These are phyloP conservation scores for Lactuca saligna DNA, from an alignment of 129 eudicot genomes.

Conservation along the genomic window DNA sequence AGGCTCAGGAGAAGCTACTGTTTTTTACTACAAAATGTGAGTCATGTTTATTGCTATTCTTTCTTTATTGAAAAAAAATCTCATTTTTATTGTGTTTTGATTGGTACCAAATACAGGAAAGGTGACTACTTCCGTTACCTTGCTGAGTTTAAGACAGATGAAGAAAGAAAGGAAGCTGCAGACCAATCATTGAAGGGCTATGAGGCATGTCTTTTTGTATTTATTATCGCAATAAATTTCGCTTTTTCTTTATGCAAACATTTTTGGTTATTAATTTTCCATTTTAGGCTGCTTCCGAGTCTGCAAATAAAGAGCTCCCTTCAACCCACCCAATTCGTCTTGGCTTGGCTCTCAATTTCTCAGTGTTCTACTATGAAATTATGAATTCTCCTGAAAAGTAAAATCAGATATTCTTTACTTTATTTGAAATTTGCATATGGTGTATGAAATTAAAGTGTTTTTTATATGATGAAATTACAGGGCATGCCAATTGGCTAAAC, in stretches of 20 bases:
- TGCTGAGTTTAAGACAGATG: slow-evolving; percentile 90
- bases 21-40: slow-evolving; percentile 92
- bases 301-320: slow-evolving; percentile 86
- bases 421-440: slow-evolving; percentile 6
- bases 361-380: slow-evolving; percentile 95
- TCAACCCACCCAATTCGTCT: slow-evolving; percentile 99
- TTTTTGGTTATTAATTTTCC: slow-evolving; percentile 3
- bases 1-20: slow-evolving; percentile 81
- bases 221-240: neutral
- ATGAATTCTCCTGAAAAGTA: slow-evolving; percentile 98
- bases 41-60: slow-evolving; percentile 23
- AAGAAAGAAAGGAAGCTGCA: slow-evolving; percentile 81
- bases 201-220: slow-evolving; percentile 59
- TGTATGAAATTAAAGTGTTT: neutral
- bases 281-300: slow-evolving; percentile 84
- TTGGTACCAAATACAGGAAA: slow-evolving; percentile 52
- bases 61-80: neutral
- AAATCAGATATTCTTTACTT: neutral
- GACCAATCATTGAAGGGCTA: slow-evolving; percentile 91
- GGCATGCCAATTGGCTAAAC: slow-evolving; percentile 98
- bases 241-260: neutral
- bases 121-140: slow-evolving; percentile 97
- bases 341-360: slow-evolving; percentile 96
- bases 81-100: slow-evolving; percentile 13
- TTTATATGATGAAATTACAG: slow-evolving; percentile 33